These are phyloP conservation scores for Boeremia exigua DNA, from an alignment of 2,329 filamentous ascomycete species.

Conservation along the genomic window DNA sequence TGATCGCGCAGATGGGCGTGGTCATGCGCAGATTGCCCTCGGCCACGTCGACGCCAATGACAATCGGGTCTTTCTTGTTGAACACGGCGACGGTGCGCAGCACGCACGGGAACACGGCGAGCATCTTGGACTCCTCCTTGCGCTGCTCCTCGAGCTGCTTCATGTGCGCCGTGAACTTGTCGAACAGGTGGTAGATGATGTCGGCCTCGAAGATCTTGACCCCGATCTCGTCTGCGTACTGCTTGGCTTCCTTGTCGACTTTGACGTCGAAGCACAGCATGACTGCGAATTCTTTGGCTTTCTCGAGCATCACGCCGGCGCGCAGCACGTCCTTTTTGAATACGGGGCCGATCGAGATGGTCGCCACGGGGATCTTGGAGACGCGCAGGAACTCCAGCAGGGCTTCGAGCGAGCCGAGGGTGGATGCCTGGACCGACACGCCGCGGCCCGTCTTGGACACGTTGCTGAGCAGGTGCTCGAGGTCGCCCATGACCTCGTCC, in stretches of 20 bases:
- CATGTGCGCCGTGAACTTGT: conserved; percentile 96
- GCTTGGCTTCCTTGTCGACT: conserved; percentile 93
- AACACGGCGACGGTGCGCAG: conserved; percentile 90
- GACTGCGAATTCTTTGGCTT: conserved; percentile 91
- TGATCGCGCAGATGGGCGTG: conserved; percentile 88
- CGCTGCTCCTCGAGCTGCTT: conserved; percentile 82
- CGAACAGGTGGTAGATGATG: conserved; percentile 99
- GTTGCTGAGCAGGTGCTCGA: conserved; percentile 87
- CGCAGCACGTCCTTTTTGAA: conserved; percentile 98
- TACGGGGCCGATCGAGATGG: conserved; percentile 95
- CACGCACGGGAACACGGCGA: conserved; percentile 96
- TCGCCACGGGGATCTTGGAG: conserved; percentile 96
- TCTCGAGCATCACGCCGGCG: conserved; percentile 93
- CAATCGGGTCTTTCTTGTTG: conserved; percentile 97
- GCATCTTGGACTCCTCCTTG: conserved; percentile 94
- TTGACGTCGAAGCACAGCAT: conserved; percentile 99
- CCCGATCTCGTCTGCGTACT: conserved; percentile 89
- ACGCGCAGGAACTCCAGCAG: conserved; percentile 93
- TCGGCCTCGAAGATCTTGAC: conserved; percentile 99
- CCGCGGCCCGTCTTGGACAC: conserved; percentile 92
- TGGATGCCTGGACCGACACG: conserved; percentile 97
- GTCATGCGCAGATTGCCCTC: conserved; percentile 86
- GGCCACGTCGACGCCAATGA: conserved; percentile 93
- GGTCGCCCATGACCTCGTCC: conserved; percentile 94
- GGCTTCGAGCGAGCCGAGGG: conserved; percentile 94